Evolutionary conservation across 116 monocot species (phyloP).

Genomic region (Zostera marina): DNA sequence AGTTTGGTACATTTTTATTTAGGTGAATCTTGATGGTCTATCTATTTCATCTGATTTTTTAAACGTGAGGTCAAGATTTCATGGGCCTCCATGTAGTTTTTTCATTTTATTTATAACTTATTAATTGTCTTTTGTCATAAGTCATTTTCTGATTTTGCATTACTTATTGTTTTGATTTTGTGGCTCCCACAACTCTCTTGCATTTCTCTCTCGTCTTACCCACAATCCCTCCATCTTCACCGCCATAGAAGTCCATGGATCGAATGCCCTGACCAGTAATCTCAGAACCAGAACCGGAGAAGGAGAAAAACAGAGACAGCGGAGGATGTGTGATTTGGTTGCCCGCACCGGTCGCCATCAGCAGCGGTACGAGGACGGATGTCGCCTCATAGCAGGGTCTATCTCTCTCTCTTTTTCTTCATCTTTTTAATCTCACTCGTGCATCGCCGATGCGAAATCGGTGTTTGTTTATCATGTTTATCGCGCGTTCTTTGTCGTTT

Average conservation of each 20-base stretch:
- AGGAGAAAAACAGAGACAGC: background rate
- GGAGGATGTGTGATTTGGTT: constrained; percentile 57
- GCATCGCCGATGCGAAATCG: background rate
- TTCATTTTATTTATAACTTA: no score
- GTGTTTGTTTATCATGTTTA: no score
- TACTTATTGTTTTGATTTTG: constrained; percentile 1
- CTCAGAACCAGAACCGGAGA: background rate
- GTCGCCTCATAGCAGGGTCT: constrained; percentile 54
- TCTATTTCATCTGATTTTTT: no score
- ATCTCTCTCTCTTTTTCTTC: constrained; percentile 1
- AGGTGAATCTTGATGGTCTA: no score
- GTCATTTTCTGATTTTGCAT: no score
- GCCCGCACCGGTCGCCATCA: constrained; percentile 64
- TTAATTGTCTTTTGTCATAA: no score
- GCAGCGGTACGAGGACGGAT: constrained; percentile 52
- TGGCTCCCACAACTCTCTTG: background rate
- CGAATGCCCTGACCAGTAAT: background rate
- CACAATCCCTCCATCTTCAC: background rate
- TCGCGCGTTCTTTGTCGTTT: background rate
- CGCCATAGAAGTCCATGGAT: background rate
- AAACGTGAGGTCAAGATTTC: no score
- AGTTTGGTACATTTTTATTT: no score
- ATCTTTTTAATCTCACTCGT: background rate
- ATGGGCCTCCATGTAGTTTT: no score
- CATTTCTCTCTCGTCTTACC: background rate